Conservation (phyloP, 768 basidiomycete genomes). For the Lanmaoa rubissima region DNA sequence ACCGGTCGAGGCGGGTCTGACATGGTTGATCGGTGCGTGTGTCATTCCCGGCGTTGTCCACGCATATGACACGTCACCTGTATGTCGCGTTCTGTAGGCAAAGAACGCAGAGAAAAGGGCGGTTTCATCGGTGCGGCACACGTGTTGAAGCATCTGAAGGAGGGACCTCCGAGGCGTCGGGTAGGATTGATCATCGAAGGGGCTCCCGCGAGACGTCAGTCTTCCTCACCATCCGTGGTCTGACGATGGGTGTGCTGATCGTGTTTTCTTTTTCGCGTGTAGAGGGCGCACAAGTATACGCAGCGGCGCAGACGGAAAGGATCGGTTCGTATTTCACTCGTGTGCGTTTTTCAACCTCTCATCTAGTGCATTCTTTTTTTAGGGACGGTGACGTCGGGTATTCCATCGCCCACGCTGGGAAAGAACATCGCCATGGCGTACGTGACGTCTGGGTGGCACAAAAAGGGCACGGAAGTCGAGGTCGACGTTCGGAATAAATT, state of each 20-base stretch:
- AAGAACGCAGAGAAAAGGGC: conserved; percentile 69
- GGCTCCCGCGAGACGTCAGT: conserved; percentile 79
- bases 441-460: conserved; percentile 76
- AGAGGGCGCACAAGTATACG: conserved; percentile 81
- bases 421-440: conserved; percentile 98
- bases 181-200: conserved; percentile 83
- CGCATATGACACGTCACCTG: not conserved
- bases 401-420: conserved; percentile 86
- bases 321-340: conserved; percentile 50
- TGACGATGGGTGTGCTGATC: not conserved
- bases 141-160: conserved; percentile 73
- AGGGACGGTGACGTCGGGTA: conserved; percentile 87
- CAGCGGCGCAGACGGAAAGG: conserved; percentile 49
- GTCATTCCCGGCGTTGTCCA: not conserved
- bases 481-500: conserved; percentile 84
- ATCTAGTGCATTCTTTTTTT: conserved; percentile 18
- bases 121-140: conserved; percentile 78
- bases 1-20: conserved; percentile 87
- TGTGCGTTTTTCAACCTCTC: conserved; percentile 1
- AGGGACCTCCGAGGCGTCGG: conserved; percentile 73
- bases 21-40: conserved; percentile 86
- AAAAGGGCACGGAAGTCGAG: conserved; percentile 82
- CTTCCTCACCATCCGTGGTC: not conserved
- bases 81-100: conserved; percentile 47
- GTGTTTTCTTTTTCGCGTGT: not conserved